Percentiles rank a stretch among this genome's conserved stretches.
Conservation (phyloP, 1,284 basidiomycete genomes). For the Pseudozyma thailandica region DNA sequence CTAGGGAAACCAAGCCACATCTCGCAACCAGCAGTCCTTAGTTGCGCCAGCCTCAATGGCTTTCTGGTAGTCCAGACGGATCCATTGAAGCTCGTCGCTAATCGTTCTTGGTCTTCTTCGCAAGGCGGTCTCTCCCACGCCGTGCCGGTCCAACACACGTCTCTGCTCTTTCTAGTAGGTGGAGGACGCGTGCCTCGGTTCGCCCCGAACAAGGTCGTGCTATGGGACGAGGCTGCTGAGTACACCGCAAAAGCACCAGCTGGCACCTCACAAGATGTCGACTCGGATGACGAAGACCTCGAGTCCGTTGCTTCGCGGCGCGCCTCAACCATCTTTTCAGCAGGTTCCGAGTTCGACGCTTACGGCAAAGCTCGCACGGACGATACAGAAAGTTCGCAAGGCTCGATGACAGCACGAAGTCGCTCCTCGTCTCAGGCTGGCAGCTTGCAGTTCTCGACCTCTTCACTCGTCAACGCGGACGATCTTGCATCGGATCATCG, state of each 20-base stretch:
- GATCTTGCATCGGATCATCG: background rate
- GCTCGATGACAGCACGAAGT: no score
- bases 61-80: slow-evolving; percentile 54
- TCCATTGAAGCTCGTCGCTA: slow-evolving; percentile 50
- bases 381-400: background rate
- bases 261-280: background rate
- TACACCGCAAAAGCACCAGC: slow-evolving; percentile 6
- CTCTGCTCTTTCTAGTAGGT: slow-evolving; percentile 59
- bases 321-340: slow-evolving; percentile 57
- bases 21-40: slow-evolving; percentile 52
- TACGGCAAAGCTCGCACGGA: slow-evolving; percentile 13
- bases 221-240: slow-evolving; percentile 60
- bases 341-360: slow-evolving; percentile 44
- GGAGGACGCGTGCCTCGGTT: slow-evolving; percentile 60
- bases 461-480: slow-evolving; percentile 15
- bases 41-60: slow-evolving; percentile 56
- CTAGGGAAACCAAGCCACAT: background rate
- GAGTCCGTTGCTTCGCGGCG: slow-evolving; percentile 7
- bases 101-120: slow-evolving; percentile 40
- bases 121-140: slow-evolving; percentile 56
- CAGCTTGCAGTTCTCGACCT: slow-evolving; percentile 22
- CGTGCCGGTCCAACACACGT: slow-evolving; percentile 49
- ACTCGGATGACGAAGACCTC: slow-evolving; percentile 24
- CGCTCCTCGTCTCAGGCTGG: slow-evolving; percentile 8
- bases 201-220: slow-evolving; percentile 62